Conservation (phyloP, 179 eudicot genomes). For the Patellifolia procumbens region DNA sequence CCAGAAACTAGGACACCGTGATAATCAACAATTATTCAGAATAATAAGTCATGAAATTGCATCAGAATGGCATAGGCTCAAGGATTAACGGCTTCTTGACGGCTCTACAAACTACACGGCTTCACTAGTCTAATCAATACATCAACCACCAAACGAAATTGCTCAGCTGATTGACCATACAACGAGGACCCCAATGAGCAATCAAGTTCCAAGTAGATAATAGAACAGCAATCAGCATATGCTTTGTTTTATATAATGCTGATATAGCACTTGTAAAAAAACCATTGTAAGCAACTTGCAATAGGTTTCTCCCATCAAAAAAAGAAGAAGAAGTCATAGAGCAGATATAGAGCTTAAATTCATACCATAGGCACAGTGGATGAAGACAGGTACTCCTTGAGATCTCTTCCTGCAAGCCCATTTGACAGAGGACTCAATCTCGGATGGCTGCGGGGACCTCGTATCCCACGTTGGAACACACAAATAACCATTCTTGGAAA, state of each 20-base stretch:
- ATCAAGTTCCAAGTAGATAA: neutral
- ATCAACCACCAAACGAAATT: neutral
- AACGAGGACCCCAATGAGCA: too few species aligned
- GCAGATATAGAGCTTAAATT: neutral
- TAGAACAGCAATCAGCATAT: neutral
- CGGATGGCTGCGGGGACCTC: conserved; percentile 62
- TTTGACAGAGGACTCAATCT: conserved; percentile 82
- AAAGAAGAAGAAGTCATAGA: neutral
- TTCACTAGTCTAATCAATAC: neutral
- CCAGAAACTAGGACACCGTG: neutral
- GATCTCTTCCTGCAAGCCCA: conserved; percentile 85
- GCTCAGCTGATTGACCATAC: too few species aligned
- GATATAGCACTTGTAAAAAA: too few species aligned
- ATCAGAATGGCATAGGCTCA: neutral
- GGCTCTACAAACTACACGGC: too few species aligned
- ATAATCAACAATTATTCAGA: too few species aligned
- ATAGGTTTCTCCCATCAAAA: too few species aligned
- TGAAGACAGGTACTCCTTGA: conserved; percentile 59
- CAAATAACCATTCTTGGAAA: conserved; percentile 54
- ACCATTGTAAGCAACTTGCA: too few species aligned
- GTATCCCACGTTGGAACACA: conserved; percentile 93
- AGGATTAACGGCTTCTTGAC: neutral
- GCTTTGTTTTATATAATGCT: too few species aligned
- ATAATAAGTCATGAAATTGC: too few species aligned
- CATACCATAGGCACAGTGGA: conserved; percentile 95